Percentiles rank a stretch among this genome's conserved stretches.
These are phyloP conservation scores for Elaphomyces granulatus DNA, from an alignment of 495 filamentous ascomycete genomes.

Conservation along the genomic window DNA sequence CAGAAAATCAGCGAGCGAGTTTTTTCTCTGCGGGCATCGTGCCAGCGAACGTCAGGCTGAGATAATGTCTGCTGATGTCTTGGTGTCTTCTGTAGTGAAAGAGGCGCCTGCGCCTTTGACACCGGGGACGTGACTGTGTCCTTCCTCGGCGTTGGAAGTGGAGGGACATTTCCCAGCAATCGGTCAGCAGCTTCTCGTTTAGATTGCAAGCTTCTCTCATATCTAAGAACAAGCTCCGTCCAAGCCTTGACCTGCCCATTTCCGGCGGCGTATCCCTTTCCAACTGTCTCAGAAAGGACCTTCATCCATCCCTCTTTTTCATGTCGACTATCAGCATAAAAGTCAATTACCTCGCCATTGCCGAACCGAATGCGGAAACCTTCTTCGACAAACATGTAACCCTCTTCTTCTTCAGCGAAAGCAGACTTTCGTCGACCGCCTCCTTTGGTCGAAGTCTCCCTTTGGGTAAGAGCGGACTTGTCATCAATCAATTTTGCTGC, in stretches of 20 bases:
- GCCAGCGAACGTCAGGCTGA: conserved; percentile 26
- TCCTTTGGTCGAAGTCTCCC: conserved; percentile 55
- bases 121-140: conserved; percentile 3
- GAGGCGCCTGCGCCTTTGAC: conserved; percentile 16
- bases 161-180: conserved; percentile 7
- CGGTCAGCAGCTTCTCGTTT: conserved; percentile 21
- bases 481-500: conserved; percentile 92
- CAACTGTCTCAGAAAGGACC: conserved; percentile 71
- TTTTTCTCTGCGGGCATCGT: conserved; percentile 30
- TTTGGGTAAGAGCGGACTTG: conserved; percentile 64
- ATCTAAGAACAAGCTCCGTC: conserved; percentile 70
- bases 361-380: conserved; percentile 96
- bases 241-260: conserved; percentile 41
- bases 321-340: conserved; percentile 77
- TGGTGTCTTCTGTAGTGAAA: conserved; percentile 14
- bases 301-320: conserved; percentile 94
- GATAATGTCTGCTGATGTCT: conserved; percentile 32
- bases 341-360: conserved; percentile 96
- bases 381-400: conserved; percentile 99
- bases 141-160: conserved; percentile 17
- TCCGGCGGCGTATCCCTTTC: conserved; percentile 40
- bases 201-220: conserved; percentile 24
- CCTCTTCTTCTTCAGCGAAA: conserved; percentile 96
- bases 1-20: conserved; percentile 33
- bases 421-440: conserved; percentile 78